phyloP scores from a whole-genome alignment of 352 stramenopile genomes.

The Phytophthora boehmeriae region DNA sequence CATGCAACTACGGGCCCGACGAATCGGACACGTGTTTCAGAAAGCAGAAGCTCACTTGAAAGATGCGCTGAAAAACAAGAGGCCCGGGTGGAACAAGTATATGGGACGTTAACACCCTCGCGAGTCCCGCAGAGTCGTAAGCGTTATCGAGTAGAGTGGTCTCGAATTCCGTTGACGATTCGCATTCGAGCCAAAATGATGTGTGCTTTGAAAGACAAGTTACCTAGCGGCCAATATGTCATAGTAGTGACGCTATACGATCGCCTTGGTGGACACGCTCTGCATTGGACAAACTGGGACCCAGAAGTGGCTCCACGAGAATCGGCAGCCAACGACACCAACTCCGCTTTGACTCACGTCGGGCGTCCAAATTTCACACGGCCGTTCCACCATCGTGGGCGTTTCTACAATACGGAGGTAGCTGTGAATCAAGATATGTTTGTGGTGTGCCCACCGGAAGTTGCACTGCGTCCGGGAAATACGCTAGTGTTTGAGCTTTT shows the following conservation, averaged over 20 bases:
- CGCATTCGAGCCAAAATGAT: conserved; percentile 69
- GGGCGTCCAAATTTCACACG: conserved; percentile 62
- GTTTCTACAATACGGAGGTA: conserved; percentile 87
- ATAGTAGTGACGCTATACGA: conserved; percentile 88
- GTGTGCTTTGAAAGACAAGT: conserved; percentile 84
- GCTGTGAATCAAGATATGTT: conserved; percentile 80
- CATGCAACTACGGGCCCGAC: conserved; percentile 48
- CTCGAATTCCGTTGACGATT: conserved; percentile 74
- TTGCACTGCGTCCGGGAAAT: conserved; percentile 61
- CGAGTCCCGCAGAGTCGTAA: conserved; percentile 44
- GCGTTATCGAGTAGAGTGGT: conserved; percentile 76
- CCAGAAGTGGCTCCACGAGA: conserved; percentile 30
- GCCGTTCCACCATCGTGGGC: conserved; percentile 78
- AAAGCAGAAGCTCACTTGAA: conserved; percentile 71
- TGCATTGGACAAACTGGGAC: conserved; percentile 82
- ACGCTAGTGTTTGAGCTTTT: conserved; percentile 65
- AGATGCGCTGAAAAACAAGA: conserved; percentile 63
- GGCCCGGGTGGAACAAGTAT: conserved; percentile 63
- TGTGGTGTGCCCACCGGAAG: conserved; percentile 74
- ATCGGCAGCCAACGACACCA: conserved; percentile 5
- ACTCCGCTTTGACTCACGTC: conserved; percentile 3
- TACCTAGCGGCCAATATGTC: conserved; percentile 80
- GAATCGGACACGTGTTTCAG: conserved; percentile 74
- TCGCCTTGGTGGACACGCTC: conserved; percentile 73
- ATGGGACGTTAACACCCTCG: conserved; percentile 54